These are phyloP conservation scores for Cryptosporidium muris DNA, from an alignment of 169 alveolate species.

Conservation along the genomic window DNA sequence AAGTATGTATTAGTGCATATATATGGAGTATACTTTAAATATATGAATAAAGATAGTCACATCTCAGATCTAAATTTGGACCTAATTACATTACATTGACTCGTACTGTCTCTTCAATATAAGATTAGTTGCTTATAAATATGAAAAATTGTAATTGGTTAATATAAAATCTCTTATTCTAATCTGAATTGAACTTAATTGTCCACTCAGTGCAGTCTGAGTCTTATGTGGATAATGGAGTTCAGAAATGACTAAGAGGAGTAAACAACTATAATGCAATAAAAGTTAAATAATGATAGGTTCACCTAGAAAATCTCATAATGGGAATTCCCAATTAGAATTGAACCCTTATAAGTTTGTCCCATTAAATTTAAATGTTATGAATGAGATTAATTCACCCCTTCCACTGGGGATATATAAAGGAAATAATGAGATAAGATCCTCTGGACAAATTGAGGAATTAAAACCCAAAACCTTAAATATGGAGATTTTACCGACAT, in stretches of 20 bases:
- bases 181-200: too few relatives aligned
- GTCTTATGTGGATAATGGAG: too few relatives aligned
- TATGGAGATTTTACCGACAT: constrained; percentile 40
- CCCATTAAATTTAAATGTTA: constrained; percentile 16
- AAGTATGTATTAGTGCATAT: not conserved
- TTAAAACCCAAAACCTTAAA: constrained; percentile 18
- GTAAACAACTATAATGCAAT: too few relatives aligned
- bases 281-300: too few relatives aligned
- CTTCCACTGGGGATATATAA: constrained; percentile 58
- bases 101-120: too few relatives aligned
- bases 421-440: constrained; percentile 22
- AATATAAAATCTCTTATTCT: too few relatives aligned
- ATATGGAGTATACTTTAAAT: not conserved
- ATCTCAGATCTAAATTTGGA: not conserved
- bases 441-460: not conserved
- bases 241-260: too few relatives aligned
- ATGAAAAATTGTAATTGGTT: too few relatives aligned
- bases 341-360: constrained; percentile 32
- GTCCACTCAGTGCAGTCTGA: too few relatives aligned
- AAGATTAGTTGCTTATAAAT: too few relatives aligned
- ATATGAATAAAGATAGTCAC: not conserved
- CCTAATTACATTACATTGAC: too few relatives aligned
- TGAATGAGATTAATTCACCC: constrained; percentile 23
- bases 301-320: too few relatives aligned
- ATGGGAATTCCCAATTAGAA: not conserved